Conservation (phyloP, 192 early-diverging fungal genomes). For the Linnemannia schmuckeri region DNA sequence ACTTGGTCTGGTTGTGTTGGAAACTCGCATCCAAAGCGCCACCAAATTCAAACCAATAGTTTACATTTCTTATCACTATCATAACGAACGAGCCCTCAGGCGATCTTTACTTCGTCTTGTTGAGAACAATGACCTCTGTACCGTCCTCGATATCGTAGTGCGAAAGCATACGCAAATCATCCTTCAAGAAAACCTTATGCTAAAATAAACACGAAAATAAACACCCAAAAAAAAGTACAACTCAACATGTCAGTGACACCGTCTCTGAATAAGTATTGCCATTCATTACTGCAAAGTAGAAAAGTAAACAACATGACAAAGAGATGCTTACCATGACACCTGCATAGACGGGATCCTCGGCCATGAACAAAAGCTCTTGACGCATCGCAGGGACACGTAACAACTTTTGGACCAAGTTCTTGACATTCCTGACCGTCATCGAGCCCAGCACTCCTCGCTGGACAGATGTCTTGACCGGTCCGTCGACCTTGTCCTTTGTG, state of each 20-base stretch:
- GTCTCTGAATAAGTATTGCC: no score
- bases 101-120: slow-evolving; percentile 23
- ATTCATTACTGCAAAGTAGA: not conserved
- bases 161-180: slow-evolving; percentile 64
- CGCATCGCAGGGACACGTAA: slow-evolving; percentile 56
- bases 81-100: not conserved
- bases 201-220: not conserved
- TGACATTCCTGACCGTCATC: slow-evolving; percentile 64
- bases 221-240: not conserved
- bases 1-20: no score
- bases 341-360: slow-evolving; percentile 33
- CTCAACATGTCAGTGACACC: not conserved
- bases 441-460: slow-evolving; percentile 57
- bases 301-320: not conserved
- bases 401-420: slow-evolving; percentile 65
- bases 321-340: slow-evolving; percentile 26
- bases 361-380: slow-evolving; percentile 56
- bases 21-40: no score
- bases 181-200: slow-evolving; percentile 49
- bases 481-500: slow-evolving; percentile 16
- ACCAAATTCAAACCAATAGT: not conserved
- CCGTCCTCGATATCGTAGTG: slow-evolving; percentile 62
- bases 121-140: slow-evolving; percentile 59
- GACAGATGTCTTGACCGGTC: slow-evolving; percentile 24
- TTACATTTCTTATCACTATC: not conserved